Percentiles rank a stretch among this genome's conserved stretches.
Conservation (phyloP, 2,329 filamentous ascomycete genomes). For the Pseudocercospora eumusae region DNA sequence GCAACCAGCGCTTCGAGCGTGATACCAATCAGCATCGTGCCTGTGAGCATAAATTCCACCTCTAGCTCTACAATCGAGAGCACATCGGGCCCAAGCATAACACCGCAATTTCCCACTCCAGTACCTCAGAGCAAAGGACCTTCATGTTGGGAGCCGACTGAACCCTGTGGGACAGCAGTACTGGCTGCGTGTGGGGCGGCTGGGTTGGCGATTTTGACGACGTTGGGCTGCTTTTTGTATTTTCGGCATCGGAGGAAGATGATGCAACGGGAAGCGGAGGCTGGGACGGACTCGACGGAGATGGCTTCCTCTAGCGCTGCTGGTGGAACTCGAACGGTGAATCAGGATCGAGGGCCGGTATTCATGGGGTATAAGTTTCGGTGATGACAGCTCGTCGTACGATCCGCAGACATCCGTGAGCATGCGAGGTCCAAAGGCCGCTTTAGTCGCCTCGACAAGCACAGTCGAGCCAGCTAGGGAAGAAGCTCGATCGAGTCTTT, state of each 20-base stretch:
- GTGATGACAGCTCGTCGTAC: not conserved
- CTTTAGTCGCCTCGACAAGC: no score
- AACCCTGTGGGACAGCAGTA: conserved; percentile 5
- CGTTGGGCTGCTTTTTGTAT: not conserved
- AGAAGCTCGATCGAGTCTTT: no score
- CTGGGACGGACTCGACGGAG: not conserved
- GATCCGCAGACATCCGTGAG: not conserved
- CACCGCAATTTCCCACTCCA: not conserved
- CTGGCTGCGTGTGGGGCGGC: conserved; percentile 1
- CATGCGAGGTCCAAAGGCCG: not conserved
- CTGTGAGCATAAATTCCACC: conserved; percentile 1
- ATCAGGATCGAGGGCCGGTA: not conserved
- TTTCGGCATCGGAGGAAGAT: conserved; percentile 5
- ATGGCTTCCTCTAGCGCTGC: not conserved
- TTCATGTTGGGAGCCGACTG: conserved; percentile 5
- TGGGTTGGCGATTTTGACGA: not conserved
- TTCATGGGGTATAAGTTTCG: conserved; percentile 8
- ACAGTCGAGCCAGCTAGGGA: no score
- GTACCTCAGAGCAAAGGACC: not conserved
- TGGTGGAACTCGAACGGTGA: not conserved
- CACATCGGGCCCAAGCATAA: no score
- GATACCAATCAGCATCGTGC: not conserved
- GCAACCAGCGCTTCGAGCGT: not conserved
- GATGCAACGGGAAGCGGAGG: not conserved
- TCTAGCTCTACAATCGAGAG: not conserved